phyloP scores from a whole-genome alignment of 1,284 basidiomycete genomes.

The Sporisorium exsertum region DNA sequence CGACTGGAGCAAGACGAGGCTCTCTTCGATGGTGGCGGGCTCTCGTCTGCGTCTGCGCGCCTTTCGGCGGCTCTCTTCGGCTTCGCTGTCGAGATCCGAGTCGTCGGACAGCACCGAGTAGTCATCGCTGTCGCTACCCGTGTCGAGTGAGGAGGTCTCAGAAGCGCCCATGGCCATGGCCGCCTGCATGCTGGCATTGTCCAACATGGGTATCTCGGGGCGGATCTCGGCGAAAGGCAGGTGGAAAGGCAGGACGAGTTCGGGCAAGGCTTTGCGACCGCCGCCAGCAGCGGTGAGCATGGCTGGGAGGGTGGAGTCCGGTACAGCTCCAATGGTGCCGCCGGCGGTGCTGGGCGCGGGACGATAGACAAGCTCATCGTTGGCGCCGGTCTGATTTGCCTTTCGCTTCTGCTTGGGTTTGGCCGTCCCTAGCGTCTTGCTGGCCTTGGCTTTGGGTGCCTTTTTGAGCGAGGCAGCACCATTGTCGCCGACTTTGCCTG shows the following conservation, averaged over 20 bases:
- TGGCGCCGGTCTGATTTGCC: slow-evolving; percentile 23
- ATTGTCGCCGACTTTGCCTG: slow-evolving; percentile 4
- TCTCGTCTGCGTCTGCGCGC: slow-evolving; percentile 44
- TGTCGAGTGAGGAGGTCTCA: slow-evolving; percentile 39
- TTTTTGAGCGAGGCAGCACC: slow-evolving; percentile 24
- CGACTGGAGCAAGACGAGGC: slow-evolving; percentile 60
- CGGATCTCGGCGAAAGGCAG: slow-evolving; percentile 35
- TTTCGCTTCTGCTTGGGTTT: slow-evolving; percentile 54
- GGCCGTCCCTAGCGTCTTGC: slow-evolving; percentile 24
- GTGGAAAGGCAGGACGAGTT: slow-evolving; percentile 57
- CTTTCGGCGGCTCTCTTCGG: slow-evolving; percentile 35
- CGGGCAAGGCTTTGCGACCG: slow-evolving; percentile 52
- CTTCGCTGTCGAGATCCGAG: slow-evolving; percentile 41
- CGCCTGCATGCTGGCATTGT: slow-evolving; percentile 46
- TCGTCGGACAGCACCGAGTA: slow-evolving; percentile 48
- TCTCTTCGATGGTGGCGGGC: slow-evolving; percentile 53
- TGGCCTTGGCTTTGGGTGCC: slow-evolving; percentile 15
- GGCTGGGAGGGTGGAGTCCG: slow-evolving; percentile 37
- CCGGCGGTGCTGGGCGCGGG: slow-evolving; percentile 49
- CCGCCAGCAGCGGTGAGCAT: slow-evolving; percentile 58
- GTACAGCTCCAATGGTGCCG: slow-evolving; percentile 54
- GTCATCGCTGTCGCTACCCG: slow-evolving; percentile 51
- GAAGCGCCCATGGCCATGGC: slow-evolving; percentile 52
- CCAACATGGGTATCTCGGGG: slow-evolving; percentile 46
- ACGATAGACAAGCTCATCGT: slow-evolving; percentile 35